Percentiles rank a stretch among this genome's conserved stretches.
Evolutionary conservation across 257 asterid genomes (phyloP).

Genomic region (Plantago major): DNA sequence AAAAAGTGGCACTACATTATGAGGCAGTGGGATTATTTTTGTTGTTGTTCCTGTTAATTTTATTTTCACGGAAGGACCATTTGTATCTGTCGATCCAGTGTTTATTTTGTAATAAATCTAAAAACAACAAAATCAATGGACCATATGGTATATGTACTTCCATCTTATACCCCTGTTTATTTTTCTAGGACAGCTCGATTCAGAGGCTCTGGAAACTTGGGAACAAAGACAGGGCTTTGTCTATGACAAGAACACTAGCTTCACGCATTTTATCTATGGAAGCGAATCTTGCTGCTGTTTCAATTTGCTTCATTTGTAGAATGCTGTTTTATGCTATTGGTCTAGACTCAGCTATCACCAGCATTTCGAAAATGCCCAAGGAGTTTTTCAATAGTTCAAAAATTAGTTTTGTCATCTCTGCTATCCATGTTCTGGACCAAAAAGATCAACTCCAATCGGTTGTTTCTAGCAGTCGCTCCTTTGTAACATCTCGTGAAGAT

Average conservation of each 20-base stretch:
- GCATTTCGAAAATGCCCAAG: constrained; percentile 81
- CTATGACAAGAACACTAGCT: constrained; percentile 59
- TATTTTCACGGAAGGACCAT: too few species aligned
- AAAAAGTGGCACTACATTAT: too few species aligned
- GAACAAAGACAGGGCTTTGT: constrained; percentile 63
- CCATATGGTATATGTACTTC: constrained; percentile 3
- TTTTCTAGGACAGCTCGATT: constrained; percentile 73
- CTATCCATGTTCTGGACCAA: constrained; percentile 72
- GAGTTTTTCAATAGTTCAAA: constrained; percentile 60
- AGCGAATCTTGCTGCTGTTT: constrained; percentile 50
- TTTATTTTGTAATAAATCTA: neutral
- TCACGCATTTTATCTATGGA: constrained; percentile 63
- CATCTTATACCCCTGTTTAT: constrained; percentile 23
- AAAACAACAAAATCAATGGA: constrained; percentile 5
- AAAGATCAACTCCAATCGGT: constrained; percentile 62
- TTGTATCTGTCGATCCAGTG: neutral
- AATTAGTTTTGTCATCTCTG: constrained; percentile 59
- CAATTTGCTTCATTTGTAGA: constrained; percentile 68
- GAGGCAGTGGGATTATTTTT: too few species aligned
- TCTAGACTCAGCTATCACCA: constrained; percentile 56
- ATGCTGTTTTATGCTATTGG: constrained; percentile 68
- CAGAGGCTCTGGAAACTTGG: constrained; percentile 78
- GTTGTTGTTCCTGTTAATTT: too few species aligned
- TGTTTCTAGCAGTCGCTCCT: constrained; percentile 66
- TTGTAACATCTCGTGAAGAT: constrained; percentile 51